Conservation (phyloP, 1,284 basidiomycete species). For the Somion occarium region DNA sequence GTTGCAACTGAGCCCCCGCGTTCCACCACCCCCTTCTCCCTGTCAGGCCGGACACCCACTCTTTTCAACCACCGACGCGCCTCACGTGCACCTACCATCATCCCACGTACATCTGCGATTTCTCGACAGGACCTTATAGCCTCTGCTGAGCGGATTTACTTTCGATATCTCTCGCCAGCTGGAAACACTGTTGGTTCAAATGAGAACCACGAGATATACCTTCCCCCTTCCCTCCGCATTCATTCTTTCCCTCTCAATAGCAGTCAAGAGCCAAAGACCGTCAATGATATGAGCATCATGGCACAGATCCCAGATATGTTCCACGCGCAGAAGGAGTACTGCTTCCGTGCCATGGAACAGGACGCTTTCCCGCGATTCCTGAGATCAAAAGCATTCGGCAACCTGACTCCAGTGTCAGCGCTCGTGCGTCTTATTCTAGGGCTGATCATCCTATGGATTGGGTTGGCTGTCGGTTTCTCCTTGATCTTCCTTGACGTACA, state of each 20-base stretch:
- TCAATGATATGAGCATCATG: slow-evolving; percentile 71
- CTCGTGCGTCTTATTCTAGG: slow-evolving; percentile 83
- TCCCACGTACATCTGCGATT: slow-evolving; percentile 88
- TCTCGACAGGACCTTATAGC: slow-evolving; percentile 86
- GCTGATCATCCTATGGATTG: slow-evolving; percentile 88
- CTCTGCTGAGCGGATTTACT: slow-evolving; percentile 93
- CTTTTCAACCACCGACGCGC: slow-evolving; percentile 64
- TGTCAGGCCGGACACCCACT: slow-evolving; percentile 66
- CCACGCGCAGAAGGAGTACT: slow-evolving; percentile 95
- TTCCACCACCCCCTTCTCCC: slow-evolving; percentile 75
- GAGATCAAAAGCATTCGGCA: slow-evolving; percentile 94
- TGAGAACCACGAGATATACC: slow-evolving; percentile 90
- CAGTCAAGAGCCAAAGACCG: slow-evolving; percentile 63
- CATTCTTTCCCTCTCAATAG: slow-evolving; percentile 73
- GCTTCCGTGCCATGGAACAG: slow-evolving; percentile 95
- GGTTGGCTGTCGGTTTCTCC: slow-evolving; percentile 84
- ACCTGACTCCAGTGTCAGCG: slow-evolving; percentile 87
- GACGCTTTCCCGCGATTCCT: slow-evolving; percentile 97
- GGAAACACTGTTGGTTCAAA: slow-evolving; percentile 57
- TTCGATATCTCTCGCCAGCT: slow-evolving; percentile 82
- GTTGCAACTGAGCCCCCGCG: slow-evolving; percentile 43
- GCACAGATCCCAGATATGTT: slow-evolving; percentile 96
- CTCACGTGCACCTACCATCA: slow-evolving; percentile 81
- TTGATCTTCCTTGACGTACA: slow-evolving; percentile 91
- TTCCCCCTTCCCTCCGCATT: slow-evolving; percentile 82